Base-by-base conservation (phyloP, 1,284 basidiomycete species). In the Chalciporus piperatoides region DNA sequence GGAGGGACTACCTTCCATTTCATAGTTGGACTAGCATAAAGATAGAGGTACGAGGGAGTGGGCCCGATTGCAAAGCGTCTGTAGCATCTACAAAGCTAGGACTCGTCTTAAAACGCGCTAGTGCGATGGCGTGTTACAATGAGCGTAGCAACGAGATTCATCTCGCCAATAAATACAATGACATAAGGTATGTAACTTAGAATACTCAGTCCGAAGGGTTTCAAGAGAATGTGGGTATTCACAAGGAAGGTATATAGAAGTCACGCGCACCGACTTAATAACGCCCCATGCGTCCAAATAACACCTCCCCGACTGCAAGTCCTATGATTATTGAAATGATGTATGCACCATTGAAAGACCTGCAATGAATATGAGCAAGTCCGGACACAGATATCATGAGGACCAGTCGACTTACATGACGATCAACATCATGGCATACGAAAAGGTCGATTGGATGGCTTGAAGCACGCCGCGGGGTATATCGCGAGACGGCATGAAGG, bases 271-370 rank as follows among this genome's bases (percentile, higher is more conserved):
- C 48, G 41, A 40, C 53, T 41, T 47, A 55, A 58, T 51, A 48
- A 51, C 52, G 68, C 44, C 68, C 72, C 25, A 75, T 58, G 48
- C 82, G 73, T 8, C 86, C 85, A 60, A 87, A 86, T 35, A 83
- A 46, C 12, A 80, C 65, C 65, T 89, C 87, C 28, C 86, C 86
- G 32, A 82, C 60, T 14, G 78, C 82, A 30, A 84, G 64, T 7
- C 85, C 86, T 3, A 76, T 49, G 15, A 88, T 59, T 50, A 88
- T 79, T 19, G 82, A 74, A 15, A 88, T 78, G 45, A 89, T 71
- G 57, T 77, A 90, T 7, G 78, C 80, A 14, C 75, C 84, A 56
- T 89, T 81, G 64, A 83, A 88, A 4, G 86, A 85, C 87, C 86
- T 90, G 53, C 23, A 41, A 46, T 35, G 44, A 48, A 47, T 41